phyloP scores from a whole-genome alignment of 1,139 yeast genomes.

The Lodderomyces orthopsilosis region DNA sequence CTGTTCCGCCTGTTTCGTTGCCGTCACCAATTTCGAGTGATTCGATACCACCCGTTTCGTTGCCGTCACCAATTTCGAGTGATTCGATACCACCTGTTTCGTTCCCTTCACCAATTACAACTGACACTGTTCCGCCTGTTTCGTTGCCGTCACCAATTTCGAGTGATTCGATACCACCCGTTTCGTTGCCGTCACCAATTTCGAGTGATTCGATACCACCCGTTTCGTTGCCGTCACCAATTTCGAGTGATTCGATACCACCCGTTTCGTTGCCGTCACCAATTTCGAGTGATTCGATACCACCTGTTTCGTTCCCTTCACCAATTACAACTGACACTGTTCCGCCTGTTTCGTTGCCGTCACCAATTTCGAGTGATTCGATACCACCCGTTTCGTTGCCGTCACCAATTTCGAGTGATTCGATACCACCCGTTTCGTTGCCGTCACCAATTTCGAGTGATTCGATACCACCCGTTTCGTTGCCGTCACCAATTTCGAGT shows the following conservation, averaged over 20 bases:
- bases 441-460: neutral
- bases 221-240: neutral
- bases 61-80: neutral
- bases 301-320: neutral
- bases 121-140: neutral
- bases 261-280: neutral
- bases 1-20: neutral
- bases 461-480: neutral
- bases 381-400: too few relatives aligned
- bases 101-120: neutral
- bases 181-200: neutral
- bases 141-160: neutral
- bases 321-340: neutral
- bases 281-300: neutral
- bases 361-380: too few relatives aligned
- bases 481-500: neutral
- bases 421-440: neutral
- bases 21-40: neutral
- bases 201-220: neutral
- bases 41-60: neutral
- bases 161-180: neutral
- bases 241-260: neutral
- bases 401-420: neutral
- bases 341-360: neutral
- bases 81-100: neutral